A percentile compares a stretch with the other conserved stretches of the same genome.
Conservation (phyloP, 139 green algal species). For the Chlamydomonas incerta region DNA sequence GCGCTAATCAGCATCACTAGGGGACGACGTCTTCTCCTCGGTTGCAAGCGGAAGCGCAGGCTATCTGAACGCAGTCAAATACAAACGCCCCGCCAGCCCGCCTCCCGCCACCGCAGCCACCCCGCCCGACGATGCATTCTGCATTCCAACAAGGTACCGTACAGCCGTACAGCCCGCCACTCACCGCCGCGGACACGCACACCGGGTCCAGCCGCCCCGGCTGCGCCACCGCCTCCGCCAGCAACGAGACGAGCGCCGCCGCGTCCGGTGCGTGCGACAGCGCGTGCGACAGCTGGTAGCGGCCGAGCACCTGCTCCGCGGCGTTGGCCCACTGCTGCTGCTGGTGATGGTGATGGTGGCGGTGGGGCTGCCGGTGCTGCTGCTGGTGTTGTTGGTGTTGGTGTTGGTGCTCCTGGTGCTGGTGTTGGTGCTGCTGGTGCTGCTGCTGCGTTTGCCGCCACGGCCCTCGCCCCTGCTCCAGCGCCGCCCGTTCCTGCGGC, state of each 20-base stretch:
- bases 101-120: no score
- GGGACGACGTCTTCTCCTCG: no score
- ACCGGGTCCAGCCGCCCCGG: conserved; percentile 5
- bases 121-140: no score
- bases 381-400: not conserved
- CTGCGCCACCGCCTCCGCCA: not conserved
- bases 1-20: no score
- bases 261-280: not conserved
- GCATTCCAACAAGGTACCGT: no score
- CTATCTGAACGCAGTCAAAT: no score
- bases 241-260: not conserved
- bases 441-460: not conserved
- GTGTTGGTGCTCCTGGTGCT: conserved; percentile 11
- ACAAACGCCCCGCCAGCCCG: no score
- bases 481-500: no score
- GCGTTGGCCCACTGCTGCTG: not conserved
- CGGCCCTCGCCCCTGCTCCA: not conserved
- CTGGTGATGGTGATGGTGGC: not conserved
- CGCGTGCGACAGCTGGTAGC: conserved; percentile 8
- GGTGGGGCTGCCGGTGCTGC: not conserved
- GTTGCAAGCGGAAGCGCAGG: no score
- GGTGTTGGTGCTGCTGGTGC: not conserved
- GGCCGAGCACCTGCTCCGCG: not conserved
- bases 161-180: no score
- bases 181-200: conserved; percentile 17